phyloP scores from a whole-genome alignment of 352 stramenopile genomes.

The Globisporangium nagaii region DNA sequence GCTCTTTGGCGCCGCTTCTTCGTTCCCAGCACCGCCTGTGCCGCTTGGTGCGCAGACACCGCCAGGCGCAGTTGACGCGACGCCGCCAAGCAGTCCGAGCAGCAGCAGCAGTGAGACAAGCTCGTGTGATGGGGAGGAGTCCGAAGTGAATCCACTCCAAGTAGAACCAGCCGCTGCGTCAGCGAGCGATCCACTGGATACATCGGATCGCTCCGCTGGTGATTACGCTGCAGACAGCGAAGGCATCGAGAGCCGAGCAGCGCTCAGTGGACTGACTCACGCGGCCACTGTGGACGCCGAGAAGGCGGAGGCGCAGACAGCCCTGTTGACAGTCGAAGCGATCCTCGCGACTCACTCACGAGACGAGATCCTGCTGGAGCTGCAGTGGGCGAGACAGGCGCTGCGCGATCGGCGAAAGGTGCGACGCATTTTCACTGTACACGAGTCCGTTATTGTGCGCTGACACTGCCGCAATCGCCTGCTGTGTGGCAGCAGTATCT shows the following conservation, averaged over 20 bases:
- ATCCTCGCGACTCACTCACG: conserved; percentile 46
- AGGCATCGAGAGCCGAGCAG: no score
- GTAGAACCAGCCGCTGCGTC: not conserved
- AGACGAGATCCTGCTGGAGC: conserved; percentile 43
- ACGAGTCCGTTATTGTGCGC: not conserved
- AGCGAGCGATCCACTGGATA: not conserved
- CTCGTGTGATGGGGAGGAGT: not conserved
- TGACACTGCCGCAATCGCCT: not conserved
- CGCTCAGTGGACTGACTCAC: not conserved
- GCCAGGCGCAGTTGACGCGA: not conserved
- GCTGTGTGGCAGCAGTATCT: conserved; percentile 22
- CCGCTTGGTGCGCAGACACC: not conserved
- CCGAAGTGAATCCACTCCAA: not conserved
- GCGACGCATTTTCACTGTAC: conserved; percentile 9
- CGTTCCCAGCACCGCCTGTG: conserved; percentile 14
- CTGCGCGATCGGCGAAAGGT: conserved; percentile 44
- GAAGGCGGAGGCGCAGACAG: not conserved
- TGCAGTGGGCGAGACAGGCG: conserved; percentile 45
- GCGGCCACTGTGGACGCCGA: not conserved
- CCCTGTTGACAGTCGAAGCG: conserved; percentile 16
- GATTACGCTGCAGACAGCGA: no score
- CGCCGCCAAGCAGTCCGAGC: not conserved
- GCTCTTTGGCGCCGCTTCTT: conserved; percentile 29
- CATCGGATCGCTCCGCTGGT: no score
- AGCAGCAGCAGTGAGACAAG: not conserved